Conservation (phyloP, 2,329 filamentous ascomycete species). For the Hypoxylon sp. region DNA sequence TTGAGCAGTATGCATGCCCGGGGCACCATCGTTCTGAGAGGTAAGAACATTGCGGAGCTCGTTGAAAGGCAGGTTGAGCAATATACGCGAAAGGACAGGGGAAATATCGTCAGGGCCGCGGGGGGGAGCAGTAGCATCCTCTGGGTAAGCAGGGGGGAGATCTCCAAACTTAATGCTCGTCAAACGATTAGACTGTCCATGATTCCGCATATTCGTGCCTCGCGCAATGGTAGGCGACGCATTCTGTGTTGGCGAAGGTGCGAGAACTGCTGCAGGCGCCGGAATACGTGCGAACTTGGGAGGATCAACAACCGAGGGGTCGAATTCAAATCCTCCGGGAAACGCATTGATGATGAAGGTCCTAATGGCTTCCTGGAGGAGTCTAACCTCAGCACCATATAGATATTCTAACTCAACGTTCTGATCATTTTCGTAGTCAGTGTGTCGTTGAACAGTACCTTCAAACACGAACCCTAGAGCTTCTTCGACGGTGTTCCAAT, state of each 20-base stretch:
- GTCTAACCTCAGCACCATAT: conserved; percentile 69
- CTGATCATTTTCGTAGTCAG: conserved; percentile 45
- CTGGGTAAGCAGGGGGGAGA: conserved; percentile 60
- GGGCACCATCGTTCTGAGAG: conserved; percentile 67
- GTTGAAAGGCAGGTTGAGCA: conserved; percentile 79
- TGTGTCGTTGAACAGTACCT: conserved; percentile 53
- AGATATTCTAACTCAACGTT: conserved; percentile 56
- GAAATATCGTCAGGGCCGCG: conserved; percentile 57
- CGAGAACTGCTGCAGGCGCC: conserved; percentile 54
- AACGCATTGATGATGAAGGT: conserved; percentile 74
- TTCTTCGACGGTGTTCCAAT: conserved; percentile 74
- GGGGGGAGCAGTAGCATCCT: conserved; percentile 48
- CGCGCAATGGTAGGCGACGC: conserved; percentile 57
- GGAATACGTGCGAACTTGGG: conserved; percentile 61
- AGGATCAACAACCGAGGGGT: conserved; percentile 60
- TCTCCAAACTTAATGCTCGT: conserved; percentile 81
- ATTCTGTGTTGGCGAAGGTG: conserved; percentile 56
- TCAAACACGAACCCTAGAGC: conserved; percentile 72
- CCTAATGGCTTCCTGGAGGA: conserved; percentile 68
- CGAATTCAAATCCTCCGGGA: conserved; percentile 71
- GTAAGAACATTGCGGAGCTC: conserved; percentile 77
- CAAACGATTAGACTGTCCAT: conserved; percentile 65
- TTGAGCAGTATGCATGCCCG: conserved; percentile 65
- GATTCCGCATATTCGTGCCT: conserved; percentile 55
- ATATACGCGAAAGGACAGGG: conserved; percentile 72